Evolutionary conservation across 2,329 filamentous ascomycete species (phyloP).

Genomic region (Neurospora sp.): DNA sequence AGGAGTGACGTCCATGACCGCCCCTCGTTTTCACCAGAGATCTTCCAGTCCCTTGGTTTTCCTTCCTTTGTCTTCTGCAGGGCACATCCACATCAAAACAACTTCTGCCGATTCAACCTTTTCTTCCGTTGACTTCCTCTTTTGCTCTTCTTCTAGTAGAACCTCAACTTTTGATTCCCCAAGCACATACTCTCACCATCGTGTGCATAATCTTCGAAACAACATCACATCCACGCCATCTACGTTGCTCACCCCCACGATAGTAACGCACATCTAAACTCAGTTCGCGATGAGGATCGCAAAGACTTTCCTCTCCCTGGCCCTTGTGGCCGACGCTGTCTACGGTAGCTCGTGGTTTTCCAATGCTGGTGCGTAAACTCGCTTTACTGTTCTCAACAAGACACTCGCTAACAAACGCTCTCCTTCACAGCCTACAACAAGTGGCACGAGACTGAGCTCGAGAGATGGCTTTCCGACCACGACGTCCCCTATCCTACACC

Average conservation of each 20-base stretch:
- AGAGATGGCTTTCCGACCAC: constrained; percentile 92
- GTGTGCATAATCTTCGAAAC: not conserved
- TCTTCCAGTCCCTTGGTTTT: not conserved
- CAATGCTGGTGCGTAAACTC: constrained; percentile 59
- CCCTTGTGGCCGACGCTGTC: constrained; percentile 60
- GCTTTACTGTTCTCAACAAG: constrained; percentile 4
- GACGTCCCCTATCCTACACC: constrained; percentile 83
- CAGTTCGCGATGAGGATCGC: constrained; percentile 65
- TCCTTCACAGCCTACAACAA: constrained; percentile 75
- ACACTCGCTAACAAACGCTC: constrained; percentile 17
- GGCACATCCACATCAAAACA: not conserved
- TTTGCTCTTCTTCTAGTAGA: not conserved
- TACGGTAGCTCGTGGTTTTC: constrained; percentile 75
- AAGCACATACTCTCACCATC: not conserved
- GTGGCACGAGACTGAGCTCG: constrained; percentile 96
- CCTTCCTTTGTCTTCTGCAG: not conserved
- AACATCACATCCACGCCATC: not conserved
- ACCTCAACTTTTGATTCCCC: not conserved
- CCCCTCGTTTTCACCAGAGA: not conserved
- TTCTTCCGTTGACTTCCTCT: not conserved
- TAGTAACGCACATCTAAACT: not conserved
- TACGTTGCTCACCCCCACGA: not conserved
- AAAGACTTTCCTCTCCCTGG: constrained; percentile 57
- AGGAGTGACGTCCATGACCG: not conserved
- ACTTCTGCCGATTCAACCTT: not conserved